phyloP scores from a whole-genome alignment of 371 early-diverging fungal genomes.

The Rhizopus sp. region DNA sequence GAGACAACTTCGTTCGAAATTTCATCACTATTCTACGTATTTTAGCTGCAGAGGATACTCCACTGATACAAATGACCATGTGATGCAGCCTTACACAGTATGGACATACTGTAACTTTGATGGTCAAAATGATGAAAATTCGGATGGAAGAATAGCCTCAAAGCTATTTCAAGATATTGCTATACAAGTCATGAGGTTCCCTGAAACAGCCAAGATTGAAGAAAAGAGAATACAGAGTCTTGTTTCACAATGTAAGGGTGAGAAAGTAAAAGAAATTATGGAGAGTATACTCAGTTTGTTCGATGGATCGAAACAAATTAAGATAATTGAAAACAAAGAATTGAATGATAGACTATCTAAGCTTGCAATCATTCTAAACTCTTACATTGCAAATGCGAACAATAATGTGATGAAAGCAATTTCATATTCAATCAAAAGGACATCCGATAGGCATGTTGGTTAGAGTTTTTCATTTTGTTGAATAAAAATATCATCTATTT shows the following conservation, averaged over 20 bases:
- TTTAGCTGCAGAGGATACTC: constrained; percentile 5
- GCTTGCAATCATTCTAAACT: too few relatives aligned
- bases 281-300: constrained; percentile 10
- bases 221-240: constrained; percentile 4
- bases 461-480: too few relatives aligned
- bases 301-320: constrained; percentile 5
- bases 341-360: too few relatives aligned
- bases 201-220: constrained; percentile 13
- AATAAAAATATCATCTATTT: too few relatives aligned
- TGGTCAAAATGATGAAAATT: constrained; percentile 8
- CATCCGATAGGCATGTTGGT: too few relatives aligned
- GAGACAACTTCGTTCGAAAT: constrained; percentile 10
- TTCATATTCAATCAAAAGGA: too few relatives aligned
- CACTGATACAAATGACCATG: constrained; percentile 12
- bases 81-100: constrained; percentile 16
- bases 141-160: constrained; percentile 5
- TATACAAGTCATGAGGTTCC: constrained; percentile 11
- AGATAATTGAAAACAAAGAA: too few relatives aligned
- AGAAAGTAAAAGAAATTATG: constrained; percentile 11
- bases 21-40: constrained; percentile 14
- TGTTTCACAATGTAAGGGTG: constrained; percentile 7
- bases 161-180: constrained; percentile 10
- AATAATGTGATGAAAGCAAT: too few relatives aligned
- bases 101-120: constrained; percentile 18
- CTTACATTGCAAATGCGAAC: too few relatives aligned